Base-by-base conservation (phyloP, 2,329 filamentous ascomycete genomes). In the Shiraia bambusicola region DNA sequence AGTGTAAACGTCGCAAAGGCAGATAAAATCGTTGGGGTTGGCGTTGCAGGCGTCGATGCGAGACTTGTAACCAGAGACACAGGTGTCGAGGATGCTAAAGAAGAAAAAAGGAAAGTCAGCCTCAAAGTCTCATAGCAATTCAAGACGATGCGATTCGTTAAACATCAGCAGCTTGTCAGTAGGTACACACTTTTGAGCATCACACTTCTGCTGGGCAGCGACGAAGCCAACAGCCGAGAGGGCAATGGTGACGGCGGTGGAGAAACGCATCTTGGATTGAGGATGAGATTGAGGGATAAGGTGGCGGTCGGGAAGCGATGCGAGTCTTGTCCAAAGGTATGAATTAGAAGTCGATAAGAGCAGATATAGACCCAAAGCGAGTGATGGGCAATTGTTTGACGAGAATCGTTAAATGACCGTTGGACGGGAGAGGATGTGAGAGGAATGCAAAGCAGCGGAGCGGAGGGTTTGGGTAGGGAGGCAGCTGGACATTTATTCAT, bases 1-100 rank as follows among this genome's bases (percentile, higher is more conserved):
- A 27, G 61, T 74, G 63, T 76, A 79, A 53, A 78, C 73, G 35
- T 73, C 69, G 67, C 81, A 85, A 22, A 82, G 70, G 67, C 82
- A 84, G 54, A 70, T 65, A 67, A 72, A 80, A 65, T 80, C 76
- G 49, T 74, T 76, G 28, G 55, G 40, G 16, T 54, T 57, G 36
- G 24, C 42, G 31, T 48, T 53, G 65, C 78, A 80, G 32, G 52
- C 54, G 13, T 69, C 49, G 56, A 78, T 65, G 41, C 71, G 69
- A 7, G 63, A 56, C 47, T 72, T 51, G 55, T 70, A 69, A 42
- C 67, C 64, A 6, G 50, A 41, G 22, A 76, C 58, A 58, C 77
- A 80, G 49, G 70, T 69, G 45, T 76, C 67, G 59, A 80, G 69
- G 58, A 79, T 79, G 63, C 75, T 78, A 35, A 11, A 28, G 36